A percentile compares a stretch with the other conserved stretches of the same genome.
Evolutionary conservation across 1,284 basidiomycete genomes (phyloP).

Genomic region (Xerocomus minutiporus): DNA sequence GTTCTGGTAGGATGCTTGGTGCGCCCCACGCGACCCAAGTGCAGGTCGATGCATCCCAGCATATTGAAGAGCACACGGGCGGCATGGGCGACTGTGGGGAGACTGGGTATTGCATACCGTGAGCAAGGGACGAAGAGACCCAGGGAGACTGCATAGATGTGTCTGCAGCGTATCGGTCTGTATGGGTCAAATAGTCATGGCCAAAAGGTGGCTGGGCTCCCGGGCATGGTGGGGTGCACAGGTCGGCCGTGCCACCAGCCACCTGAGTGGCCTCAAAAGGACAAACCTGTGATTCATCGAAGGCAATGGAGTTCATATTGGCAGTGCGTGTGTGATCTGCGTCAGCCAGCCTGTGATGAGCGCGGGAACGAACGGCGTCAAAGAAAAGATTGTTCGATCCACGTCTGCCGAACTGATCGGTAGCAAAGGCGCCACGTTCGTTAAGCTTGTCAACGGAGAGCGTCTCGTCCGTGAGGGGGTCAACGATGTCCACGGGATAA

Average conservation of each 20-base stretch:
- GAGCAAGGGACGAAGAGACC: conserved; percentile 27
- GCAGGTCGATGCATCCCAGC: conserved; percentile 30
- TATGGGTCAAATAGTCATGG: conserved; percentile 28
- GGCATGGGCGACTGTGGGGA: conserved; percentile 29
- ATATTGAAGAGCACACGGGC: conserved; percentile 28
- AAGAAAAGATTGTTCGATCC: conserved; percentile 31
- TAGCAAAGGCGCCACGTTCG: conserved; percentile 8
- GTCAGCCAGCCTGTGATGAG: conserved; percentile 26
- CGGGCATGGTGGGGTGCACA: conserved; percentile 23
- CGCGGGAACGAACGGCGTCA: conserved; percentile 31
- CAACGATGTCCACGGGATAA: conserved; percentile 19
- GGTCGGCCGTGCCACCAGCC: conserved; percentile 27
- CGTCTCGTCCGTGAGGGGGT: conserved; percentile 14
- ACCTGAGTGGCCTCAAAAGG: conserved; percentile 20
- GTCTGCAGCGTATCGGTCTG: conserved; percentile 24
- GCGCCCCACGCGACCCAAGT: conserved; percentile 31
- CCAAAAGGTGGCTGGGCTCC: conserved; percentile 24
- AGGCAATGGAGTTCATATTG: conserved; percentile 19
- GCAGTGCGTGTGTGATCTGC: conserved; percentile 18
- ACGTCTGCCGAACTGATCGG: conserved; percentile 31
- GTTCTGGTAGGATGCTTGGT: conserved; percentile 25
- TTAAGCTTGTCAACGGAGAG: conserved; percentile 15
- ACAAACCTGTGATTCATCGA: conserved; percentile 26
- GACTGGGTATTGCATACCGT: conserved; percentile 29
- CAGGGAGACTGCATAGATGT: conserved; percentile 25